phyloP scores from a whole-genome alignment of 768 basidiomycete genomes.

The Tricholomella constricta region DNA sequence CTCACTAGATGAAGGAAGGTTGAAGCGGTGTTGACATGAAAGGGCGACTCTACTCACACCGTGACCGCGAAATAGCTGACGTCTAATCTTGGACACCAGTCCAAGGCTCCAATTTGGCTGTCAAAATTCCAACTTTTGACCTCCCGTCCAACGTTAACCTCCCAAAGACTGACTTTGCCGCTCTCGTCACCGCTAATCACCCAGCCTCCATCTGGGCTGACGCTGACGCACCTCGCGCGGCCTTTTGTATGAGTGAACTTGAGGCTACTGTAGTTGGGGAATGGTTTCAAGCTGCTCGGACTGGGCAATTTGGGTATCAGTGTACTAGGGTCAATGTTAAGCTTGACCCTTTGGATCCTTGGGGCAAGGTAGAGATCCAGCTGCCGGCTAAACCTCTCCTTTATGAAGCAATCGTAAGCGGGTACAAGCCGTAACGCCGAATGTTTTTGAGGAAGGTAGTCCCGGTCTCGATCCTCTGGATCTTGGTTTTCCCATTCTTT shows the following conservation, averaged over 20 bases:
- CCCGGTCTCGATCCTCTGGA: slow-evolving; percentile 85
- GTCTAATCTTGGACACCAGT: slow-evolving; percentile 92
- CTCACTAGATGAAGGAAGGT: slow-evolving; percentile 53
- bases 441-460: slow-evolving; percentile 89
- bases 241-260: slow-evolving; percentile 66
- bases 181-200: slow-evolving; percentile 88
- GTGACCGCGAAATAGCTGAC: slow-evolving; percentile 78
- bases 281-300: slow-evolving; percentile 88
- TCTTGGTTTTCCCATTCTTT: slow-evolving; percentile 82
- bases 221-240: slow-evolving; percentile 71
- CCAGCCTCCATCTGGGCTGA: slow-evolving; percentile 92
- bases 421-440: slow-evolving; percentile 86
- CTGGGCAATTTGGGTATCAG: slow-evolving; percentile 94
- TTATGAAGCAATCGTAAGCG: slow-evolving; percentile 88
- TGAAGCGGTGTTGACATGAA: slow-evolving; percentile 4
- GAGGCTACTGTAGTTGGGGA: slow-evolving; percentile 85
- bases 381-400: slow-evolving; percentile 91
- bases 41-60: slow-evolving; percentile 55
- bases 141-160: slow-evolving; percentile 85
- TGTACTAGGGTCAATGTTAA: slow-evolving; percentile 90
- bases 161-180: slow-evolving; percentile 89
- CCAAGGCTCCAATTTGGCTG: slow-evolving; percentile 77
- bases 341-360: slow-evolving; percentile 80
- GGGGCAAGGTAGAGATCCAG: slow-evolving; percentile 97
- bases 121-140: slow-evolving; percentile 85